A percentile compares a stretch with the other conserved stretches of the same genome.
phyloP scores from a whole-genome alignment of 2,329 filamentous ascomycete genomes.

The Pseudofabraea citricarpa region DNA sequence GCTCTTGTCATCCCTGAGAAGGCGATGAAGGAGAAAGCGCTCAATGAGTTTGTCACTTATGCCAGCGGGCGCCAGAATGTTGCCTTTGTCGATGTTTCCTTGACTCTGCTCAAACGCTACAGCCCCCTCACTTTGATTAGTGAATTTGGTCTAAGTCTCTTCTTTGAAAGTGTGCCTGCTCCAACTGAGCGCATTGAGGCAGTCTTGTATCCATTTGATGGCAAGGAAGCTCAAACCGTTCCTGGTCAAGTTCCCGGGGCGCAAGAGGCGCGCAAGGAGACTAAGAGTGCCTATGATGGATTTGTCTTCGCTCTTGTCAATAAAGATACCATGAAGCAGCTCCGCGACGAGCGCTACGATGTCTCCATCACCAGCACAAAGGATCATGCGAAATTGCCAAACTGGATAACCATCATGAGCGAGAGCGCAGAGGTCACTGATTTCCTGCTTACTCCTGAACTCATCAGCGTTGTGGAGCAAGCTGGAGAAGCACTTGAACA shows the following conservation, averaged over 20 bases:
- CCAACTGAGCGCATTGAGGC: slow-evolving; percentile 73
- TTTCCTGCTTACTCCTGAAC: slow-evolving; percentile 77
- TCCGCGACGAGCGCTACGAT: slow-evolving; percentile 92
- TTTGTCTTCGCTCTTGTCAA: slow-evolving; percentile 96
- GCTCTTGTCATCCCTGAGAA: slow-evolving; percentile 41
- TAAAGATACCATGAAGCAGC: slow-evolving; percentile 86
- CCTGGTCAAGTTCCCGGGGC: slow-evolving; percentile 56
- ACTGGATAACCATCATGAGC: slow-evolving; percentile 91
- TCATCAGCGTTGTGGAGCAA: slow-evolving; percentile 71
- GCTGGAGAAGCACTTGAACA: slow-evolving; percentile 82
- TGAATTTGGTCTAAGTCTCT: slow-evolving; percentile 67
- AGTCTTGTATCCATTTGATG: slow-evolving; percentile 83
- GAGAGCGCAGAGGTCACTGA: slow-evolving; percentile 96
- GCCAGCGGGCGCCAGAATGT: slow-evolving; percentile 89
- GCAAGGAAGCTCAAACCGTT: slow-evolving; percentile 76
- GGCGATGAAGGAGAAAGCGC: slow-evolving; percentile 78
- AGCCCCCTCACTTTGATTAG: slow-evolving; percentile 67
- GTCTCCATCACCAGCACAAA: slow-evolving; percentile 89
- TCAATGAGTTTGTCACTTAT: slow-evolving; percentile 83
- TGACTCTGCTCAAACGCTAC: slow-evolving; percentile 79
- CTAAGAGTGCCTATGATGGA: slow-evolving; percentile 74
- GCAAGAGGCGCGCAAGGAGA: slow-evolving; percentile 49
- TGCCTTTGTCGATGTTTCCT: slow-evolving; percentile 81
- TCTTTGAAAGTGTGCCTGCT: slow-evolving; percentile 70
- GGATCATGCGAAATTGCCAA: slow-evolving; percentile 83